A percentile compares a stretch with the other conserved stretches of the same genome.
Evolutionary conservation across 805 yeast genomes (phyloP).

Genomic region (Deakozyma indianensis): DNA sequence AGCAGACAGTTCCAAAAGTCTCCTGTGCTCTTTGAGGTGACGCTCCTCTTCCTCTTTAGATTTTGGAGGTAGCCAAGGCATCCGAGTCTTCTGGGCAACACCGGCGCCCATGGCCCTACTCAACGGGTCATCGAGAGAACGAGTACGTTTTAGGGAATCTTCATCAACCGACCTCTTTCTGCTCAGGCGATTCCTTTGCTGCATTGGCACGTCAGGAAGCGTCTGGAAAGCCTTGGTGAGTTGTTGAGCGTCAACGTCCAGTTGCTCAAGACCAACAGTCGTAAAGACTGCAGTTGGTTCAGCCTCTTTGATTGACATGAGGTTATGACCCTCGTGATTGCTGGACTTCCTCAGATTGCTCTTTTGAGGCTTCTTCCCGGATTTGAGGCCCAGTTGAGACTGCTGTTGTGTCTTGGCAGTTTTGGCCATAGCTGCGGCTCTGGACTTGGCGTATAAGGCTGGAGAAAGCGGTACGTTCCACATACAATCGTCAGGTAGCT

Average conservation of each 20-base stretch:
- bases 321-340: slow-evolving; percentile 5
- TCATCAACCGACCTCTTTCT: background rate
- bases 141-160: background rate
- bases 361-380: background rate
- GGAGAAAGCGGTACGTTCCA: slow-evolving; percentile 55
- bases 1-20: slow-evolving; percentile 22
- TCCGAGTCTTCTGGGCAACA: background rate
- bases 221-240: slow-evolving; percentile 19
- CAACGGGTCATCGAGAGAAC: background rate
- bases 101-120: background rate
- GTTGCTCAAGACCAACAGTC: slow-evolving; percentile 15
- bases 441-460: slow-evolving; percentile 27
- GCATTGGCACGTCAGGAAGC: slow-evolving; percentile 6
- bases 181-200: background rate
- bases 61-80: slow-evolving; percentile 42
- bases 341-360: slow-evolving; percentile 3
- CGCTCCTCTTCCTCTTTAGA: slow-evolving; percentile 33
- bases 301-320: slow-evolving; percentile 10
- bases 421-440: slow-evolving; percentile 4
- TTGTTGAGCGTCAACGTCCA: slow-evolving; percentile 23
- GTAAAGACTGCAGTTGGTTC: slow-evolving; percentile 7
- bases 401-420: slow-evolving; percentile 1
- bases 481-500: slow-evolving; percentile 38
- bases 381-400: background rate
- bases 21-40: slow-evolving; percentile 41